Base-by-base conservation (phyloP, 2,329 filamentous ascomycete genomes). In the Cytospora leucostoma region DNA sequence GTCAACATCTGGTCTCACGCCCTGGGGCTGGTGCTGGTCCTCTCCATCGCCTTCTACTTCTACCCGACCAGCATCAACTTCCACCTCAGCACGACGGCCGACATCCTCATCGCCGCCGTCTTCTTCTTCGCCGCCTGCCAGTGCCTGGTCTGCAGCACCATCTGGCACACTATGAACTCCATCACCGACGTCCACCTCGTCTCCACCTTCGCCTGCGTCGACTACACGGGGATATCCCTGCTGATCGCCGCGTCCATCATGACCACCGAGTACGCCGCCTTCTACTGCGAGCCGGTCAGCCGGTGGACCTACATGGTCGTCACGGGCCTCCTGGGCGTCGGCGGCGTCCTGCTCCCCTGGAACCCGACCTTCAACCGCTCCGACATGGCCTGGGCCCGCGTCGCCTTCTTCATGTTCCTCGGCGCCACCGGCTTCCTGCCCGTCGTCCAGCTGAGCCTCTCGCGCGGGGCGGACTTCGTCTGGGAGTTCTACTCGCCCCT, bases 81-180 rank as follows among this genome's bases (percentile, higher is more conserved):
- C 78, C 87, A 86, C 54, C 81, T 92, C 66, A 96, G 92, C 76
- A 92, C 91, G 64, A 96, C 92, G 60, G 86, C 90, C 56, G 95
- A 99, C 74, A 86, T 98, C 65, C 85, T 95, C 72, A 93, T 99
- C 67, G 93, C 94, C 0, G 93, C 91, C 27, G 84, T 96, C 68
- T 99, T 99, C 83, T 97, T 99, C 80, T 91, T 96, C 72, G 95
- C 94, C 55, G 95, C 95, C 53, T 93, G 89, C 81, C 93, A 98
- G 76, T 98, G 94, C 72, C 85, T 99, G 61, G 87, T 94, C 73
- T 99, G 95, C 87, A 96, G 91, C 66, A 94, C 90, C 67, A 88
- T 98, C 73, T 99, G 95, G 95, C 95, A 99, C 79, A 97, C 95
- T 33, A 98, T 99, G 93, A 97, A 94, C 79, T 92, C 92, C 70